Percentiles rank a stretch among this genome's conserved stretches.
These are phyloP conservation scores for Cladosporium halotolerans DNA, from an alignment of 2,329 filamentous ascomycete species.

Conservation along the genomic window DNA sequence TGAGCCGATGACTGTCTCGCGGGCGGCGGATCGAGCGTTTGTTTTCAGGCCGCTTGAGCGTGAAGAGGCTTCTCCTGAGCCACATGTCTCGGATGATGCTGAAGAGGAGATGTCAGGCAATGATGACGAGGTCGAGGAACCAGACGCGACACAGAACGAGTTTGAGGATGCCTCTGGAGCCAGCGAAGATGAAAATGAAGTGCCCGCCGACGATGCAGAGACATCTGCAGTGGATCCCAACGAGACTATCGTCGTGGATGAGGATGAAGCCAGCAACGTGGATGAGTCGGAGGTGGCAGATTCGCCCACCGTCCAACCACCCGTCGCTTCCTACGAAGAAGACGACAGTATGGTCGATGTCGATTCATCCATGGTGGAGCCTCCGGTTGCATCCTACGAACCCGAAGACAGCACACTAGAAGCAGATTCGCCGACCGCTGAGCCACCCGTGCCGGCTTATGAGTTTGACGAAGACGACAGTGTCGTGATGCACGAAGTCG, in stretches of 20 bases:
- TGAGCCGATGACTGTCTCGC: slow-evolving; percentile 22
- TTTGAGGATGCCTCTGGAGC: neutral
- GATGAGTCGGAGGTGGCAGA: neutral
- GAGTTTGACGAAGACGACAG: slow-evolving; percentile 1
- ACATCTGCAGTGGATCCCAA: slow-evolving; percentile 9
- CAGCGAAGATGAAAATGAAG: neutral
- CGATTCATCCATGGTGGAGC: neutral
- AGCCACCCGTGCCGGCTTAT: slow-evolving; percentile 1
- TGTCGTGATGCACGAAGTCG: neutral
- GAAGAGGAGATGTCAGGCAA: slow-evolving; percentile 2
- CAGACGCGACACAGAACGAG: slow-evolving; percentile 1
- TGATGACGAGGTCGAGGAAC: slow-evolving; percentile 2
- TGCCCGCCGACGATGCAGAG: neutral
- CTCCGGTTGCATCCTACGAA: neutral
- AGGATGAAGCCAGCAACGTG: slow-evolving; percentile 12
- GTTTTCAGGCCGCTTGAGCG: slow-evolving; percentile 19
- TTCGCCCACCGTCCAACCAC: neutral
- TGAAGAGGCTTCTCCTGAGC: neutral
- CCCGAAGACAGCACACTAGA: neutral
- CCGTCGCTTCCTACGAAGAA: neutral
- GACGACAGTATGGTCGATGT: neutral
- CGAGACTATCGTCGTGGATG: slow-evolving; percentile 15
- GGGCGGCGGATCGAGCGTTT: slow-evolving; percentile 19
- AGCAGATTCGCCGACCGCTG: neutral
- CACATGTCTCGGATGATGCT: slow-evolving; percentile 8